phyloP scores from a whole-genome alignment of 2,329 filamentous ascomycete genomes.

The Talaromyces sp. region DNA sequence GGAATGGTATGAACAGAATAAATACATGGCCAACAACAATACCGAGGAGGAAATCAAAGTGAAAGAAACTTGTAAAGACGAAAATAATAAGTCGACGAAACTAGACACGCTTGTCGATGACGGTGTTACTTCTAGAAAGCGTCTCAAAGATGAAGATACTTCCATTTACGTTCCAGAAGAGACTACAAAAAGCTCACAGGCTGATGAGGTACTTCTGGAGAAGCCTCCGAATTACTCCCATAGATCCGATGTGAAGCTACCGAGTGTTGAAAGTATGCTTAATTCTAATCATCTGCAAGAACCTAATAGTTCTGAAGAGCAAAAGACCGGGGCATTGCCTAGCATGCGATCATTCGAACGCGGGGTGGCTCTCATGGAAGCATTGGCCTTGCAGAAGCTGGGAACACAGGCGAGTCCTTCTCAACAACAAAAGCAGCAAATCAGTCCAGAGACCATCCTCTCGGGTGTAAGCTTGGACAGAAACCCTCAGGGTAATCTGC shows the following conservation, averaged over 20 bases:
- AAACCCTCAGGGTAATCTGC: background rate
- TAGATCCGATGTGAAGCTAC: background rate
- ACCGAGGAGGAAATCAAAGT: background rate
- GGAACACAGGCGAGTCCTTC: background rate
- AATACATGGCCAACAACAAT: background rate
- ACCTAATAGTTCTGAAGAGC: constrained; percentile 14
- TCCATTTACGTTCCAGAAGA: background rate
- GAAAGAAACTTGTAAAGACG: background rate
- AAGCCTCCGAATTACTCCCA: background rate
- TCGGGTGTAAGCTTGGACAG: background rate
- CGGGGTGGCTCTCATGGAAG: background rate
- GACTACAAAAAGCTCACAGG: background rate
- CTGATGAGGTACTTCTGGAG: background rate
- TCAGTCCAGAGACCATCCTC: background rate
- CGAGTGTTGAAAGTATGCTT: background rate
- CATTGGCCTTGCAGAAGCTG: background rate
- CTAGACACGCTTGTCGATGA: background rate
- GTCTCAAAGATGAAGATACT: background rate
- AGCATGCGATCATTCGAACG: constrained; percentile 3
- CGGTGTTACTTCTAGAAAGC: background rate
- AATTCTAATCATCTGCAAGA: background rate
- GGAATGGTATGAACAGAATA: constrained; percentile 27
- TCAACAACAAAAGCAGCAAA: background rate
- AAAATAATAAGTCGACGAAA: background rate
- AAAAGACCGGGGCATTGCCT: background rate